These are phyloP conservation scores for Linnemannia exigua DNA, from an alignment of 192 early-diverging fungal species.

Conservation along the genomic window DNA sequence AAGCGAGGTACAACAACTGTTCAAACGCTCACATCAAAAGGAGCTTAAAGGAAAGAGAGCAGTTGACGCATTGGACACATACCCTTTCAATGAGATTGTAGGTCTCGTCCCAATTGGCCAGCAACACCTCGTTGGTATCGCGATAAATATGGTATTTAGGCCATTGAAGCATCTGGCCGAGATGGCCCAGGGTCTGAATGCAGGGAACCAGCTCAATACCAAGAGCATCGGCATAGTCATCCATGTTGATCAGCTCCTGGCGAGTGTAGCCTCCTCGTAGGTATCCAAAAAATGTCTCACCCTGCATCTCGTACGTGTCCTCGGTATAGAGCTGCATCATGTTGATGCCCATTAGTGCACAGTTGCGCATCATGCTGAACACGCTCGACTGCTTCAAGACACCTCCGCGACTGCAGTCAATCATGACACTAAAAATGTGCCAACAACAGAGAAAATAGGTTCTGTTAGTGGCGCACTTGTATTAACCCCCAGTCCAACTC, in stretches of 20 bases:
- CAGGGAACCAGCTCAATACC: conserved; percentile 92
- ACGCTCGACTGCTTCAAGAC: conserved; percentile 75
- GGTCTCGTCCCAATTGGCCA: conserved; percentile 80
- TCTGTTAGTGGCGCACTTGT: background rate
- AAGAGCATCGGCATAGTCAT: conserved; percentile 81
- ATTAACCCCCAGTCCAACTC: background rate
- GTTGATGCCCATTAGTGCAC: conserved; percentile 90
- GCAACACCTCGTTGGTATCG: conserved; percentile 86
- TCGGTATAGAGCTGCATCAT: conserved; percentile 94
- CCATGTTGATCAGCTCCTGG: conserved; percentile 79
- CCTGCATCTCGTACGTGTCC: conserved; percentile 83
- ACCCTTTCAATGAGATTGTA: conserved; percentile 82
- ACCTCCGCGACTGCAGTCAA: conserved; percentile 89
- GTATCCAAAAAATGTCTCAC: conserved; percentile 52
- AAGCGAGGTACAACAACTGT: background rate
- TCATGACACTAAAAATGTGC: conserved; percentile 69
- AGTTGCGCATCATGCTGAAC: conserved; percentile 76
- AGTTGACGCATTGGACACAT: background rate
- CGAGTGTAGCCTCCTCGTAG: conserved; percentile 72
- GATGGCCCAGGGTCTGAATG: conserved; percentile 91
- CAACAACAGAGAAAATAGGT: background rate
- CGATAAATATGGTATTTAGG: conserved; percentile 81
- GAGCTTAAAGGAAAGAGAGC: background rate
- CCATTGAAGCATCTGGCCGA: conserved; percentile 94
- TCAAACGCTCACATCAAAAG: background rate